Base-by-base conservation (phyloP, 805 yeast species). In the Teunomyces panamensis region DNA sequence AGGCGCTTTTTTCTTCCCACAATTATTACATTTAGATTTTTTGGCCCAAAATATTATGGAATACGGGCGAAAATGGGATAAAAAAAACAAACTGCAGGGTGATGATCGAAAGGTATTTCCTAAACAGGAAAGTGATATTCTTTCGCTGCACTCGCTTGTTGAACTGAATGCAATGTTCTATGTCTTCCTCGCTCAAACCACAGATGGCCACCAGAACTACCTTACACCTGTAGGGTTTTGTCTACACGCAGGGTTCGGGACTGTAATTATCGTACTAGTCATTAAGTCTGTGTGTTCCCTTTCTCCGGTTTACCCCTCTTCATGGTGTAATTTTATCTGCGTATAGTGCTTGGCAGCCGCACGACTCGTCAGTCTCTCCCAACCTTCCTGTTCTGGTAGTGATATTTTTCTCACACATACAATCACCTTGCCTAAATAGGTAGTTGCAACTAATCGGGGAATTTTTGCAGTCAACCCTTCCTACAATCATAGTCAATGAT, bases 371-470 rank as follows among this genome's bases (percentile, higher is more conserved):
- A 9, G 13, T 32, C 34, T 11, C 34, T 13, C 5, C 34, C 17
- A 17, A 24, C 41, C 9, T 37, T 37, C 41, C 41, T 13, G 10
- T 17, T 37, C 14, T 24, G 41, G 41, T 29, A 37, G 41, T 35
- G 39, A 10, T 5, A 10, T 20, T 17, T 17, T n/a, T 17, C 24
- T 16, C 28, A n/a, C 20, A 17, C 39, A 8, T 11, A 26, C 39
- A 35, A 35, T 35, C 26, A 35, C 28, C 28, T 20, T 47, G 20
- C 54, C 54, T 27, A 43, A 42, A 41, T 43, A 50, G 54, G 52
- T 41, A 50, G 29, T 17, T 10, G 26, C 27, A 41, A 29, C 45
- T 26, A 37, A 37, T 37, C 4, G 16, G 41, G 41, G 11, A 37
- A 37, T 37, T 37, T 37, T 37, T 20, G 29, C 28, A n/a, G 9